Evolutionary conservation across 208 protist genomes (phyloP).

Genomic region (Tritrichomonas foetus): DNA sequence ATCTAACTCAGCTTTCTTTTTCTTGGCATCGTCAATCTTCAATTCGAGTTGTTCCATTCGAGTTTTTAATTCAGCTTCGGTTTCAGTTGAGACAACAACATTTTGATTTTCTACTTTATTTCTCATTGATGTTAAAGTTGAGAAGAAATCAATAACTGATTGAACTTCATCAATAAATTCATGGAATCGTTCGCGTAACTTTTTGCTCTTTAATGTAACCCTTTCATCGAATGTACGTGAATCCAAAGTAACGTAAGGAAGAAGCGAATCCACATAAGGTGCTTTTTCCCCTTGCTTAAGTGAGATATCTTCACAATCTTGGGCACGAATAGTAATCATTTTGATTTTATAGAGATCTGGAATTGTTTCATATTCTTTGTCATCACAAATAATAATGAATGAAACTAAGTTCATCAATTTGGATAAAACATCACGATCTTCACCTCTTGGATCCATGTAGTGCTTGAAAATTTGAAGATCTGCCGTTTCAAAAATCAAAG

Average conservation of each 20-base stretch:
- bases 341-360: background rate
- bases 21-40: background rate
- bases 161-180: background rate
- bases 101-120: background rate
- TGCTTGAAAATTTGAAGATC: background rate
- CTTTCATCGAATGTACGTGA: background rate
- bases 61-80: background rate
- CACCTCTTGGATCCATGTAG: background rate
- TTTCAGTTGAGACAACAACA: too few relatives aligned
- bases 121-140: background rate
- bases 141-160: background rate
- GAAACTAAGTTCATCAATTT: background rate
- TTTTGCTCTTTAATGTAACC: background rate
- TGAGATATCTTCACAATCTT: background rate
- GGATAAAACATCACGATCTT: background rate
- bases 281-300: background rate
- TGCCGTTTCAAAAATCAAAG: background rate
- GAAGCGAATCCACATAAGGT: background rate
- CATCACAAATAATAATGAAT: constrained; percentile 9
- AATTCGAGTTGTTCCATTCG: background rate
- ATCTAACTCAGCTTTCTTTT: background rate
- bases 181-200: background rate
- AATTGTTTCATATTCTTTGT: background rate
- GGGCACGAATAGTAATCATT: background rate
- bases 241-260: background rate